Percentiles rank a stretch among this genome's conserved stretches.
Evolutionary conservation across 2,329 filamentous ascomycete species (phyloP).

Genomic region (Verticillium nubilum): DNA sequence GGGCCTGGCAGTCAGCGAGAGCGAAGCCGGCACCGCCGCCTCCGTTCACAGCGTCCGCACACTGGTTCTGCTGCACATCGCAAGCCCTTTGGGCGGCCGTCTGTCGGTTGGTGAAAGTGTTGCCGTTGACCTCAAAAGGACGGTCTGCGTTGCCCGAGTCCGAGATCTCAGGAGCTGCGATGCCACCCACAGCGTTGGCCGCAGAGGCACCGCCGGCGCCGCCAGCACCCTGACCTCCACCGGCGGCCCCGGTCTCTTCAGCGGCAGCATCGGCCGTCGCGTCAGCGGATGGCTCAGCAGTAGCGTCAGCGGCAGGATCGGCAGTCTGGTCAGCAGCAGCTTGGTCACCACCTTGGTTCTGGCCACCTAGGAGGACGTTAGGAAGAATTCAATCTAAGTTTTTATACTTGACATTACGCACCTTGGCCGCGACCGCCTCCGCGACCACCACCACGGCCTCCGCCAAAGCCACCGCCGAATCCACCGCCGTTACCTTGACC

Average conservation of each 20-base stretch:
- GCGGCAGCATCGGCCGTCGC: slow-evolving; percentile 6
- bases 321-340: not conserved
- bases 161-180: slow-evolving; percentile 43
- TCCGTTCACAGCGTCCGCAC: slow-evolving; percentile 50
- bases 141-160: slow-evolving; percentile 41
- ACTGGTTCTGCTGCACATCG: slow-evolving; percentile 58
- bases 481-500: slow-evolving; percentile 6
- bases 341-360: not conserved
- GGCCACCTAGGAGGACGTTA: not conserved
- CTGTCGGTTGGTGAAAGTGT: slow-evolving; percentile 50
- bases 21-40: slow-evolving; percentile 34
- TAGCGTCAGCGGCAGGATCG: slow-evolving; percentile 1
- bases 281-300: slow-evolving; percentile 4
- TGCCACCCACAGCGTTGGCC: slow-evolving; percentile 40
- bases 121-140: slow-evolving; percentile 51
- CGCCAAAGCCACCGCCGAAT: slow-evolving; percentile 5
- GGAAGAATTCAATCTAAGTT: not conserved
- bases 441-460: slow-evolving; percentile 1
- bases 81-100: slow-evolving; percentile 57
- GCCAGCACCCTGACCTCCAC: slow-evolving; percentile 5
- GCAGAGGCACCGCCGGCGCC: slow-evolving; percentile 20
- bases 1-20: slow-evolving; percentile 47
- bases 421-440: not conserved
- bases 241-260: no score
- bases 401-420: not conserved